Percentiles rank a stretch among this genome's conserved stretches.
phyloP scores from a whole-genome alignment of 495 filamentous ascomycete species.

The Tuber melanosporum region DNA sequence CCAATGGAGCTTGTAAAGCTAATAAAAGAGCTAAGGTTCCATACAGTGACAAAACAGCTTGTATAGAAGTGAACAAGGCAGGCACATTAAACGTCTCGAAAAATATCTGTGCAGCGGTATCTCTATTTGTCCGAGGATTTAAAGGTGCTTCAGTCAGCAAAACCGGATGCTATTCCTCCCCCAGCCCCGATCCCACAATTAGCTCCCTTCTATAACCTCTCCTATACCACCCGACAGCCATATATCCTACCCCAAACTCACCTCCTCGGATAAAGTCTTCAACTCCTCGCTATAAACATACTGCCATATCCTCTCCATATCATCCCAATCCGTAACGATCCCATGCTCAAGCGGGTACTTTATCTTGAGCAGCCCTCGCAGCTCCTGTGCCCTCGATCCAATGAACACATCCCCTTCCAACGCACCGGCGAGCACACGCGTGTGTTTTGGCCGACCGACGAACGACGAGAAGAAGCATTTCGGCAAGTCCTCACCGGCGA shows the following conservation, averaged over 20 bases:
- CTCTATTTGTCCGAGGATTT: constrained; percentile 99
- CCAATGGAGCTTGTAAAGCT: constrained; percentile 3
- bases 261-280: constrained; percentile 94
- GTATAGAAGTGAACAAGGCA: constrained; percentile 99
- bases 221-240: constrained; percentile 7
- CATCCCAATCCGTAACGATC: constrained; percentile 99
- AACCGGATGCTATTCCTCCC: constrained; percentile 72
- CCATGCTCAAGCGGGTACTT: constrained; percentile 99
- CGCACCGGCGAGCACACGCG: constrained; percentile 89
- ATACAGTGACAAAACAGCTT: constrained; percentile 89
- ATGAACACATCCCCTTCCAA: constrained; percentile 97
- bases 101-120: constrained; percentile 99
- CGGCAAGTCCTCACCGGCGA: constrained; percentile 89
- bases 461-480: constrained; percentile 98
- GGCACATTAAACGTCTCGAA: constrained; percentile 99
- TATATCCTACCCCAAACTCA: constrained; percentile 43
- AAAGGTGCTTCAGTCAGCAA: constrained; percentile 98
- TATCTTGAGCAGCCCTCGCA: constrained; percentile 96
- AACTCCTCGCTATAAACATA: constrained; percentile 99
- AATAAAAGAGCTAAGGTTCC: constrained; percentile 24
- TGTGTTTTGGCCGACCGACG: constrained; percentile 92
- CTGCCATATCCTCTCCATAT: constrained; percentile 99
- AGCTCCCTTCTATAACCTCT: constrained; percentile 16
- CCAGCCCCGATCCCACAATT: constrained; percentile 20
- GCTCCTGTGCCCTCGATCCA: constrained; percentile 65